These are phyloP conservation scores for Penicillium antarcticum DNA, from an alignment of 495 filamentous ascomycete genomes.

Conservation along the genomic window DNA sequence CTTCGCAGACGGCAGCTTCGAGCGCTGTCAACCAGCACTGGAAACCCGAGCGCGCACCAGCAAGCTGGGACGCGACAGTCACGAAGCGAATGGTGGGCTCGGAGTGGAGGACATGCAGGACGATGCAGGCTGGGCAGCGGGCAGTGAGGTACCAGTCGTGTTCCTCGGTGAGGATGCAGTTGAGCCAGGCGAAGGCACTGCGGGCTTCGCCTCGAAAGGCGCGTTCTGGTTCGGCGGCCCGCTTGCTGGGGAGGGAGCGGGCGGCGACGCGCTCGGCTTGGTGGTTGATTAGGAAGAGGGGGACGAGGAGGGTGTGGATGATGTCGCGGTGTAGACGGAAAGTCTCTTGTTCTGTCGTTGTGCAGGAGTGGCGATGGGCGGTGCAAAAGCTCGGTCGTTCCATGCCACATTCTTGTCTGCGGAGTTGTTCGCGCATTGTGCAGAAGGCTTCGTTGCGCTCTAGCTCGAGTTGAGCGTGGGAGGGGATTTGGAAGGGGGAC, in stretches of 20 bases:
- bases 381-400: slow-evolving; percentile 48
- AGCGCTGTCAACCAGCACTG: slow-evolving; percentile 54
- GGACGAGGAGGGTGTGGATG: slow-evolving; percentile 56
- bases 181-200: slow-evolving; percentile 58
- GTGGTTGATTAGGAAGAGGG: slow-evolving; percentile 54
- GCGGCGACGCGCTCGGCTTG: slow-evolving; percentile 50
- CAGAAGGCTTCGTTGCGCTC: slow-evolving; percentile 43
- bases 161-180: slow-evolving; percentile 56
- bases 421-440: slow-evolving; percentile 41
- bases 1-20: slow-evolving; percentile 48
- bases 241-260: slow-evolving; percentile 40
- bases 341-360: slow-evolving; percentile 36
- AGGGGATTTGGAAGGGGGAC: slow-evolving; percentile 48
- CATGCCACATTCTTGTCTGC: slow-evolving; percentile 38
- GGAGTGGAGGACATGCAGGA: slow-evolving; percentile 51
- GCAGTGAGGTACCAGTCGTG: slow-evolving; percentile 56
- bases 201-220: slow-evolving; percentile 57
- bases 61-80: slow-evolving; percentile 52
- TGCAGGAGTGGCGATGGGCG: slow-evolving; percentile 40
- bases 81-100: slow-evolving; percentile 59
- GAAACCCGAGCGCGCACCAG: slow-evolving; percentile 46
- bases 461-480: slow-evolving; percentile 33
- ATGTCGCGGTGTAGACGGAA: slow-evolving; percentile 61
- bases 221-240: slow-evolving; percentile 53
- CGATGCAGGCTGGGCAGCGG: slow-evolving; percentile 57